Evolutionary conservation across 306 rosid genomes (phyloP), one percentile per base, ranked within the genome.

Genomic region (Fagus sylvatica): DNA sequence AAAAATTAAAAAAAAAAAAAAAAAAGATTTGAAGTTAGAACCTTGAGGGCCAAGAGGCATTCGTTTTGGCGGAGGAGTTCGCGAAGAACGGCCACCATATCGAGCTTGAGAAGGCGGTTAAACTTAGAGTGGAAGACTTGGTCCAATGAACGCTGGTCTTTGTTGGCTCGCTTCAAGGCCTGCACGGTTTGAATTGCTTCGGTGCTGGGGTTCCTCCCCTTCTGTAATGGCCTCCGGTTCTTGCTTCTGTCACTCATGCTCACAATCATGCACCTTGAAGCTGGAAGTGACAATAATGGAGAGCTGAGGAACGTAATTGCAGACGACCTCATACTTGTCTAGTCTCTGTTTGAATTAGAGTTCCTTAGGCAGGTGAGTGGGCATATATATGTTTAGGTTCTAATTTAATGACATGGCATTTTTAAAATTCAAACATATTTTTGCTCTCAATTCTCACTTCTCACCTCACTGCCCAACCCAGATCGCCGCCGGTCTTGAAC

Each of bases 21-120:
- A 10, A 15, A 28, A 8, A n/a, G 56, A 43, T 17, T 17, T 34
- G 22, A 69, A 48, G 22, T 1, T 13, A 5, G 37, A 37, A 88
- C 91, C 91, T 88, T 82, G 82, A 88, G 87, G 30, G 91, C 91
- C 85, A 88, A 76, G 71, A 67, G 7, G 78, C 87, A 88, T 69
- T 88, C 87, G 43, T 80, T 78, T 75, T 85, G 91, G 74, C 86
- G 91, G 10, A 88, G 85, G 53, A 85, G 87, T 78, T 88, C 89
- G 28, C 82, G 75, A 43, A 88, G 87, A 15, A 88, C 86, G 22
- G 89, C 89, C 78, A 85, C 70, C 89, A 85, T 75, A 67, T 85
- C 89, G 80, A 88, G 69, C 84, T 88, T 88, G 83, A 88, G 69
- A 19, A 83, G 82, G 19, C 86, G 85, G 28, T 80, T 65, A 81